Conservation (phyloP, 2,329 filamentous ascomycete species). For the Monosporascus cannonballus region DNA sequence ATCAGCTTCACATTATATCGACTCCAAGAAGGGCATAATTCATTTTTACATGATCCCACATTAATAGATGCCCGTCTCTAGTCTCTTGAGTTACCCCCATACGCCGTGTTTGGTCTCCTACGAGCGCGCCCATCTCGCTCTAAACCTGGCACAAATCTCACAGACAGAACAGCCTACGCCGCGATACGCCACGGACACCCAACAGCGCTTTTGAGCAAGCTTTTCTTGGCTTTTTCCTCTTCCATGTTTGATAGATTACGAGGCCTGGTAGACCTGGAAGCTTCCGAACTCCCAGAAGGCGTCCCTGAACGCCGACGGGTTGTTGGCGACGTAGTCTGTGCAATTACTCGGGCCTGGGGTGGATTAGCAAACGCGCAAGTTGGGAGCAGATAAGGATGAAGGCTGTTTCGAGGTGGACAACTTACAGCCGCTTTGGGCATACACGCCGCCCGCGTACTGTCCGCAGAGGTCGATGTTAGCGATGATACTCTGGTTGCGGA, state of each 20-base stretch:
- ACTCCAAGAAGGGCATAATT: too few relatives aligned
- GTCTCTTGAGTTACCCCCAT: too few relatives aligned
- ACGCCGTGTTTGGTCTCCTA: too few relatives aligned
- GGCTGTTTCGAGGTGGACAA: neutral
- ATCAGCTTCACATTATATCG: too few relatives aligned
- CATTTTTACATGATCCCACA: too few relatives aligned
- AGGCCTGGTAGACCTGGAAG: slow-evolving; percentile 51
- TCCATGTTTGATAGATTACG: slow-evolving; percentile 5
- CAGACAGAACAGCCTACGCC: neutral
- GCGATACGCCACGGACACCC: neutral
- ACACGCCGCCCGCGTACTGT: slow-evolving; percentile 42
- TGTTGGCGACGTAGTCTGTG: slow-evolving; percentile 49
- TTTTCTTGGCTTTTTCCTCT: neutral
- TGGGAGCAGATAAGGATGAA: too few relatives aligned
- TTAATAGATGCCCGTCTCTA: too few relatives aligned
- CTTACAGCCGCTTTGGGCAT: slow-evolving; percentile 39
- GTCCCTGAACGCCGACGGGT: slow-evolving; percentile 48
- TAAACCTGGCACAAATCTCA: too few relatives aligned
- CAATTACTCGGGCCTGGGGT: slow-evolving; percentile 46
- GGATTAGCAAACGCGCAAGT: slow-evolving; percentile 7
- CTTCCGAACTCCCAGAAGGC: slow-evolving; percentile 61
- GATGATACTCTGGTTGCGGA: slow-evolving; percentile 60
- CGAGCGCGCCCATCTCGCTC: too few relatives aligned
- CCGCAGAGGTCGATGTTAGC: slow-evolving; percentile 63
- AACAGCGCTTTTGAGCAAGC: neutral